phyloP scores from a whole-genome alignment of 352 stramenopile genomes.

The Phytophthora niederhauseri region DNA sequence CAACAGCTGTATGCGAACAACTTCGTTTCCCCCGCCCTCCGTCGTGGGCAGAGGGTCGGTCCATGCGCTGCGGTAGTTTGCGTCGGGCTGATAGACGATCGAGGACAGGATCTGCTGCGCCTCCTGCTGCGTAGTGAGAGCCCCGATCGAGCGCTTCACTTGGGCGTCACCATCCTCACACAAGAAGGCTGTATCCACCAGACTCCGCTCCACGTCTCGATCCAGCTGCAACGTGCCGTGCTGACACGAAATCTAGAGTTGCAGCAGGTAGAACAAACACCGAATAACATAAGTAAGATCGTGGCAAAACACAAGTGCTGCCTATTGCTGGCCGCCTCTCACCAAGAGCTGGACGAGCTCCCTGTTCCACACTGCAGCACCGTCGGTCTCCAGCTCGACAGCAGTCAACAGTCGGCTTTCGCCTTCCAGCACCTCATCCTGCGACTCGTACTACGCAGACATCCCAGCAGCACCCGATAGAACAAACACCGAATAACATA shows the following conservation, averaged over 20 bases:
- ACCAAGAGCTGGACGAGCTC: constrained; percentile 25
- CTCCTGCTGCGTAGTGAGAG: constrained; percentile 32
- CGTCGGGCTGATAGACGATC: constrained; percentile 32
- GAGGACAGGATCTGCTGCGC: constrained; percentile 35
- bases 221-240: constrained; percentile 32
- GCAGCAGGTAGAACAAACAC: background rate
- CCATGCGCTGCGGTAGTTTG: constrained; percentile 29
- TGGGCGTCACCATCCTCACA: constrained; percentile 5
- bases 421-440: constrained; percentile 27
- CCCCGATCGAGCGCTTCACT: constrained; percentile 15
- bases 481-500: no score
- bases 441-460: constrained; percentile 26
- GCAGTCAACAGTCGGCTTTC: constrained; percentile 10
- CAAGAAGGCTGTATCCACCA: constrained; percentile 32
- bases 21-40: constrained; percentile 14
- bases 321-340: background rate
- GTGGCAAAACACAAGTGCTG: no score
- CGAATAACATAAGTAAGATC: background rate
- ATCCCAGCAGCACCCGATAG: background rate
- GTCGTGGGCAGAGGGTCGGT: constrained; percentile 12
- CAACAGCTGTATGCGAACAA: constrained; percentile 26
- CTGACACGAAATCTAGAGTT: constrained; percentile 28
- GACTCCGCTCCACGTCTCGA: constrained; percentile 1
- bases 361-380: constrained; percentile 11
- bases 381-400: constrained; percentile 7